phyloP scores from a whole-genome alignment of 257 asterid species.

The Jasminum sambac region DNA sequence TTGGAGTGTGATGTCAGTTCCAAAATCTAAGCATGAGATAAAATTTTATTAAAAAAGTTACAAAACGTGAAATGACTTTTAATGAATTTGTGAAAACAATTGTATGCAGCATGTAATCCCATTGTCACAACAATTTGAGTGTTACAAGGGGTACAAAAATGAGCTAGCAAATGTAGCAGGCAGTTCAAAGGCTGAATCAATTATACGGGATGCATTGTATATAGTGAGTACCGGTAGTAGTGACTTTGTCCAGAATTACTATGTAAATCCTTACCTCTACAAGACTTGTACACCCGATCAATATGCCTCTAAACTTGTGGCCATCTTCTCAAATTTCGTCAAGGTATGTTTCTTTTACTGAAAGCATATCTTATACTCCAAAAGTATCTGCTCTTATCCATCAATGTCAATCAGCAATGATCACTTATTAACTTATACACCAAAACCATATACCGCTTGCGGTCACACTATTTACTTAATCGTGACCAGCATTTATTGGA shows the following conservation, averaged over 20 bases:
- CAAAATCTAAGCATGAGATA: too few relatives aligned
- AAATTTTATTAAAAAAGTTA: too few relatives aligned
- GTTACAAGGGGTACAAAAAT: slow-evolving; percentile 70
- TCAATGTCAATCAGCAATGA: too few relatives aligned
- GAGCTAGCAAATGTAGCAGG: slow-evolving; percentile 77
- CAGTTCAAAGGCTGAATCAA: slow-evolving; percentile 45
- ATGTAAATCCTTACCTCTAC: slow-evolving; percentile 71
- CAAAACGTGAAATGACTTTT: background rate
- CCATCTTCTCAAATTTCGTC: slow-evolving; percentile 55
- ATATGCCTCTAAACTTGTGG: slow-evolving; percentile 65
- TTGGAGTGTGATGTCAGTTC: too few relatives aligned
- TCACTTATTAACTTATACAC: too few relatives aligned
- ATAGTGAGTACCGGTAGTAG: slow-evolving; percentile 74
- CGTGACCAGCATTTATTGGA: too few relatives aligned
- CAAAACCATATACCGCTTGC: too few relatives aligned
- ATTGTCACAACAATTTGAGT: slow-evolving; percentile 58
- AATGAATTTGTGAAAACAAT: background rate
- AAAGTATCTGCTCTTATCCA: too few relatives aligned
- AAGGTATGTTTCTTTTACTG: slow-evolving; percentile 37
- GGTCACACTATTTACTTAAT: too few relatives aligned
- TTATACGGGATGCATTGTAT: slow-evolving; percentile 59
- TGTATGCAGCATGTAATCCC: slow-evolving; percentile 78
- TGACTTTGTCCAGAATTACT: slow-evolving; percentile 86
- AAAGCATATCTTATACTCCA: too few relatives aligned
- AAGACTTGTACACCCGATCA: slow-evolving; percentile 67